Evolutionary conservation across 2,329 filamentous ascomycete species (phyloP).

Genomic region (Monosporascus sp.): DNA sequence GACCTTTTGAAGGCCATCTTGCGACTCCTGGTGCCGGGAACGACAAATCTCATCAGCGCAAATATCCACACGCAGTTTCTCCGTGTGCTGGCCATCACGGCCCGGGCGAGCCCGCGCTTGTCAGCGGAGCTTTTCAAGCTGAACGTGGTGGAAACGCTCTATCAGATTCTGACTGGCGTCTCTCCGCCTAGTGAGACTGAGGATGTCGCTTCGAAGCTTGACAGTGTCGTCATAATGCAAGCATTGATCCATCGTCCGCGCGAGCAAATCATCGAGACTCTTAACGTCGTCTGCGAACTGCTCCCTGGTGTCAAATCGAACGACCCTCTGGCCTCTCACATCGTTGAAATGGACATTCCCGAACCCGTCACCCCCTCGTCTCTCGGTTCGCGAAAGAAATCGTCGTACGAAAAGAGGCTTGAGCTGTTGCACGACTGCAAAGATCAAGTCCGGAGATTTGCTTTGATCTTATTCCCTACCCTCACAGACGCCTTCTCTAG

Average conservation of each 20-base stretch:
- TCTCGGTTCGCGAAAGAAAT: constrained; percentile 42
- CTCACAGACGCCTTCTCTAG: constrained; percentile 96
- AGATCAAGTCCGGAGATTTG: constrained; percentile 81
- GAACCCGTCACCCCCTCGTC: constrained; percentile 37
- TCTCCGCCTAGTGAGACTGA: constrained; percentile 78
- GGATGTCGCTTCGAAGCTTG: constrained; percentile 77
- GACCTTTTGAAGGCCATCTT: constrained; percentile 81
- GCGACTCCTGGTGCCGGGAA: constrained; percentile 83
- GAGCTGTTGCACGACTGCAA: constrained; percentile 78
- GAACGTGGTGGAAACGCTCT: constrained; percentile 94
- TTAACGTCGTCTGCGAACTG: constrained; percentile 95
- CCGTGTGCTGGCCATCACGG: constrained; percentile 82
- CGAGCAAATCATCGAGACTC: constrained; percentile 93
- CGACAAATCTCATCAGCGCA: constrained; percentile 88
- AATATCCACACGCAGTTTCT: constrained; percentile 97
- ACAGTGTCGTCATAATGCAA: constrained; percentile 98
- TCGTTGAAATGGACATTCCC: constrained; percentile 24
- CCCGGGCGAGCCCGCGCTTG: constrained; percentile 78
- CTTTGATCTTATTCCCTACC: constrained; percentile 87
- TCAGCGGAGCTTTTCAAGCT: constrained; percentile 91
- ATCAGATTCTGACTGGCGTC: constrained; percentile 93
- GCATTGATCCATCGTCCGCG: constrained; percentile 90
- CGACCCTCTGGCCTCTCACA: constrained; percentile 33
- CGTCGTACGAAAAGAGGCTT: constrained; percentile 74
- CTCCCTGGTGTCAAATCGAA: constrained; percentile 67